phyloP scores from a whole-genome alignment of 768 basidiomycete species.

The Rickenella mellea region DNA sequence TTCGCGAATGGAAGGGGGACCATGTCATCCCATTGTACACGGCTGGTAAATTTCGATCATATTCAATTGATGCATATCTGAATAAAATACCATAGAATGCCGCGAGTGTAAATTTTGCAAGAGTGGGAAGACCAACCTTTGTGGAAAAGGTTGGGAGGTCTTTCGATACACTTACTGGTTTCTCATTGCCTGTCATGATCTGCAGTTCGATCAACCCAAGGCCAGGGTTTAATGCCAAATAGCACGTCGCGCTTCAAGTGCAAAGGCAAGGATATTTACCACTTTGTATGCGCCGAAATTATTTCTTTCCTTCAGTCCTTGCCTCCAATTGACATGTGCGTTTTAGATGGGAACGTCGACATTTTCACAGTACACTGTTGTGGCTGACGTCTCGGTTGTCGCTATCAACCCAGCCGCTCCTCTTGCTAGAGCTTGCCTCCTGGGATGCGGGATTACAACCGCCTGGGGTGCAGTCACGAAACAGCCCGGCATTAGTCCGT shows the following conservation, averaged over 20 bases:
- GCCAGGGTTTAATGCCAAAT: slow-evolving; percentile 93
- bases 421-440: slow-evolving; percentile 91
- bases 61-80: neutral
- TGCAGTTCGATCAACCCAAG: slow-evolving; percentile 85
- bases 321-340: neutral
- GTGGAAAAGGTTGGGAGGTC: slow-evolving; percentile 61
- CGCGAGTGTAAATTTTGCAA: slow-evolving; percentile 98
- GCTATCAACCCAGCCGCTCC: slow-evolving; percentile 80
- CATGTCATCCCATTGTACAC: slow-evolving; percentile 97
- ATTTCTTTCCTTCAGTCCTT: neutral
- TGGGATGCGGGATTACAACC: slow-evolving; percentile 96
- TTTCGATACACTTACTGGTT: neutral
- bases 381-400: slow-evolving; percentile 94
- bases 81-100: slow-evolving; percentile 48
- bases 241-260: slow-evolving; percentile 79
- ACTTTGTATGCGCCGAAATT: slow-evolving; percentile 62
- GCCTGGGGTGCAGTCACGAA: slow-evolving; percentile 95
- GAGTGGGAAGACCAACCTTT: slow-evolving; percentile 98
- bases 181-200: no score
- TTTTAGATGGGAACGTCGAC: slow-evolving; percentile 95
- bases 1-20: slow-evolving; percentile 48
- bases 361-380: slow-evolving; percentile 99
- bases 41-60: slow-evolving; percentile 46
- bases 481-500: slow-evolving; percentile 75
- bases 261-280: slow-evolving; percentile 78